Percentiles rank a stretch among this genome's conserved stretches.
Evolutionary conservation across 495 filamentous ascomycete genomes (phyloP).

Genomic region (Tuber indicum): DNA sequence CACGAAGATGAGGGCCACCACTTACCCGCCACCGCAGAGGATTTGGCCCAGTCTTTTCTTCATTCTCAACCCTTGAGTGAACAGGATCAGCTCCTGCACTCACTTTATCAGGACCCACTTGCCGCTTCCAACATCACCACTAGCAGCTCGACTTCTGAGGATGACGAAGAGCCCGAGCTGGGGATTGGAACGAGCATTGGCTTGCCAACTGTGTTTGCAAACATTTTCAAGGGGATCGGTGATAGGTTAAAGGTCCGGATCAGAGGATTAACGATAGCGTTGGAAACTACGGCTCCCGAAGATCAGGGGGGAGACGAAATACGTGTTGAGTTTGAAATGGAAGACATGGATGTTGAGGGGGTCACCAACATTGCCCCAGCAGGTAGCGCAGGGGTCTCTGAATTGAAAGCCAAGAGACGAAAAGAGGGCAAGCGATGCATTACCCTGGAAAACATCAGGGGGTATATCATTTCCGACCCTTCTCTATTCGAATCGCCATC

Average conservation of each 20-base stretch:
- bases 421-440: slow-evolving; percentile 62
- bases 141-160: slow-evolving; percentile 46
- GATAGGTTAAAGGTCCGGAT: slow-evolving; percentile 72
- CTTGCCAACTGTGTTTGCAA: slow-evolving; percentile 73
- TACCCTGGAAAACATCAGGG: slow-evolving; percentile 56
- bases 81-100: slow-evolving; percentile 68
- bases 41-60: slow-evolving; percentile 82
- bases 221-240: slow-evolving; percentile 72
- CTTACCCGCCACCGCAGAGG: slow-evolving; percentile 65
- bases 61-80: slow-evolving; percentile 64
- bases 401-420: slow-evolving; percentile 30
- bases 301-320: slow-evolving; percentile 54
- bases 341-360: slow-evolving; percentile 60
- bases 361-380: slow-evolving; percentile 47
- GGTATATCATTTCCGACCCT: slow-evolving; percentile 64
- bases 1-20: slow-evolving; percentile 41
- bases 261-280: slow-evolving; percentile 58
- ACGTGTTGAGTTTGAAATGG: slow-evolving; percentile 55
- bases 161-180: slow-evolving; percentile 56
- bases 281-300: slow-evolving; percentile 51
- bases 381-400: not conserved
- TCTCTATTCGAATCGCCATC: slow-evolving; percentile 62
- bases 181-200: slow-evolving; percentile 69
- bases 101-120: slow-evolving; percentile 57
- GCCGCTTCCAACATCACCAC: slow-evolving; percentile 44